Evolutionary conservation across 768 basidiomycete genomes (phyloP).

Genomic region (Naematelia aurantialba): DNA sequence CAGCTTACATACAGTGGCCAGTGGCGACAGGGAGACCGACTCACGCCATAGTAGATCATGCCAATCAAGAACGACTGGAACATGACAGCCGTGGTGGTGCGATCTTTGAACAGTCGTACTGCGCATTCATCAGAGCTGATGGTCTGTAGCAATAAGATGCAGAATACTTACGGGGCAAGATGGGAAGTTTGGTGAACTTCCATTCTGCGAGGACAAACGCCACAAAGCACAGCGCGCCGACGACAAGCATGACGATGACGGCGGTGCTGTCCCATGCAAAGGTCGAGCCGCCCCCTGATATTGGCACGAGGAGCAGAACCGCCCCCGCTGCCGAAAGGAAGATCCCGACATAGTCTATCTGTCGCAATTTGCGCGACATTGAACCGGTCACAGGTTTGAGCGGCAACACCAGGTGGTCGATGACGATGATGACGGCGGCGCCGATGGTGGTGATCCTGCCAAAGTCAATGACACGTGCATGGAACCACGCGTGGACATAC

Average conservation of each 20-base stretch:
- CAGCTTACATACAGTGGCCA: neutral
- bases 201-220: conserved; percentile 27
- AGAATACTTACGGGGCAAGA: conserved; percentile 29
- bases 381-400: conserved; percentile 33
- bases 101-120: conserved; percentile 28
- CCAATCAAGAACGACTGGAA: conserved; percentile 43
- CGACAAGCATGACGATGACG: conserved; percentile 30
- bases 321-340: conserved; percentile 30
- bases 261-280: conserved; percentile 32
- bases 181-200: conserved; percentile 26
- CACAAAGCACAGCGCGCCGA: conserved; percentile 14
- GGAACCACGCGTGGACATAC: neutral
- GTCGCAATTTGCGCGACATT: conserved; percentile 25
- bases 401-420: conserved; percentile 38
- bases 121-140: neutral
- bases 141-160: neutral
- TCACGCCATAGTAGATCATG: conserved; percentile 40
- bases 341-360: conserved; percentile 44
- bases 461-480: neutral
- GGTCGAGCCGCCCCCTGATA: conserved; percentile 35
- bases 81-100: conserved; percentile 28
- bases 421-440: conserved; percentile 20
- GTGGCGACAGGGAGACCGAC: conserved; percentile 4
- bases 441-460: conserved; percentile 29
- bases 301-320: conserved; percentile 37